Conservation (phyloP, 2,329 filamentous ascomycete species). For the Pyrenochaeta sp. region DNA sequence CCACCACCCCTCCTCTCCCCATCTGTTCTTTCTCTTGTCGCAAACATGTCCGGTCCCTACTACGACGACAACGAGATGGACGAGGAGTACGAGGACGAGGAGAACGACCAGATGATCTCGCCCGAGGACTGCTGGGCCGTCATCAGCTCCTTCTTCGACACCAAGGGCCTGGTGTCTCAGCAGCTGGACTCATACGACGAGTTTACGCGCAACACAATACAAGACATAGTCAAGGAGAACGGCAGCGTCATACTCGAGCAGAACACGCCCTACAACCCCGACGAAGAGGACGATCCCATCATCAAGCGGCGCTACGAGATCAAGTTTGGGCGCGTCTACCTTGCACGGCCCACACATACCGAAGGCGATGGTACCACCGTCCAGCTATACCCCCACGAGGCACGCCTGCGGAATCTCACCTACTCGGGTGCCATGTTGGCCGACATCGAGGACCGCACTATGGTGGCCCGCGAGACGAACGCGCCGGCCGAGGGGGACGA, state of each 20-base stretch:
- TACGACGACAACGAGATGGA: slow-evolving; percentile 74
- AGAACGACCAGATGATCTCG: slow-evolving; percentile 75
- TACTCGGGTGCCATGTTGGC: slow-evolving; percentile 93
- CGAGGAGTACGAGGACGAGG: slow-evolving; percentile 67
- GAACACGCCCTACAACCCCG: slow-evolving; percentile 78
- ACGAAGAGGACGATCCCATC: slow-evolving; percentile 74
- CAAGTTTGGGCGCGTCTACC: slow-evolving; percentile 88
- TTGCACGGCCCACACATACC: slow-evolving; percentile 88
- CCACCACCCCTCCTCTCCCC: slow-evolving; percentile 8
- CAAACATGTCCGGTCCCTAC: slow-evolving; percentile 64
- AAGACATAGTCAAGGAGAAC: slow-evolving; percentile 93
- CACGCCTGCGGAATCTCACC: slow-evolving; percentile 92
- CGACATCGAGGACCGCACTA: slow-evolving; percentile 84
- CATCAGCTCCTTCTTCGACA: slow-evolving; percentile 95
- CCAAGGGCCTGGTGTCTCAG: slow-evolving; percentile 94
- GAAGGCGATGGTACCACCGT: slow-evolving; percentile 91
- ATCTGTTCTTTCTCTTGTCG: slow-evolving; percentile 9
- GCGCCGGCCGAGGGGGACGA: slow-evolving; percentile 74
- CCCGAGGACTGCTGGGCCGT: slow-evolving; percentile 99
- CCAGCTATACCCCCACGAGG: slow-evolving; percentile 91
- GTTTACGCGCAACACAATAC: slow-evolving; percentile 92
- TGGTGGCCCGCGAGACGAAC: slow-evolving; percentile 79
- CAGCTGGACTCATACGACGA: slow-evolving; percentile 99
- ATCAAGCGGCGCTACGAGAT: slow-evolving; percentile 93
- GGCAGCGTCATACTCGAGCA: slow-evolving; percentile 92